A percentile compares a stretch with the other conserved stretches of the same genome.
Evolutionary conservation across 2,329 filamentous ascomycete species (phyloP).

Genomic region (Keithomyces neogunnii): DNA sequence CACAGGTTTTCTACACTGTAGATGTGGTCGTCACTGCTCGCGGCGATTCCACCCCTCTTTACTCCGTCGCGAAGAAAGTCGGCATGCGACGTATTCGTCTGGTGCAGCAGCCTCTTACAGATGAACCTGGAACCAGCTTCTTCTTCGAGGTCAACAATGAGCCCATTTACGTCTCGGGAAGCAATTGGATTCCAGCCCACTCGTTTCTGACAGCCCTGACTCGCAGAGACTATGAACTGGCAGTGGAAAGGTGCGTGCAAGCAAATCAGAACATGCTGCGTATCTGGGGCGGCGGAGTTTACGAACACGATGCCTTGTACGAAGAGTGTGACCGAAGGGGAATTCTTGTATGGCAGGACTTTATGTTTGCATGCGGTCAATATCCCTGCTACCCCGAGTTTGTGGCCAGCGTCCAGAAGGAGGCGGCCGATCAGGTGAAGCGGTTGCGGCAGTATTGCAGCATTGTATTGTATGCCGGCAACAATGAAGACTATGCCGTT

Average conservation of each 20-base stretch:
- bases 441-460: constrained; percentile 50
- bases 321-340: constrained; percentile 58
- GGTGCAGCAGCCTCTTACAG: background rate
- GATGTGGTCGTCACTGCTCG: background rate
- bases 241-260: no score
- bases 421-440: constrained; percentile 52
- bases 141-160: background rate
- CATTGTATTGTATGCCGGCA: constrained; percentile 67
- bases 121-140: background rate
- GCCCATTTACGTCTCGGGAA: no score
- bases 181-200: background rate
- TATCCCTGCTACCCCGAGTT: constrained; percentile 53
- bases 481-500: constrained; percentile 73
- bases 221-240: no score
- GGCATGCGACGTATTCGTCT: constrained; percentile 4
- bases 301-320: constrained; percentile 58
- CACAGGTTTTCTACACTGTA: constrained; percentile 5
- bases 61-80: background rate
- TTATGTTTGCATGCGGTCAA: constrained; percentile 59
- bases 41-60: background rate
- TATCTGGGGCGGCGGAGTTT: constrained; percentile 60
- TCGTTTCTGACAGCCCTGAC: background rate
- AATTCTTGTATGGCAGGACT: constrained; percentile 62
- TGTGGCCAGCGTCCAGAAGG: constrained; percentile 46
- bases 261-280: constrained; percentile 40